Base-by-base conservation (phyloP, 768 basidiomycete genomes). In the Sporobolomyces pararoseus region DNA sequence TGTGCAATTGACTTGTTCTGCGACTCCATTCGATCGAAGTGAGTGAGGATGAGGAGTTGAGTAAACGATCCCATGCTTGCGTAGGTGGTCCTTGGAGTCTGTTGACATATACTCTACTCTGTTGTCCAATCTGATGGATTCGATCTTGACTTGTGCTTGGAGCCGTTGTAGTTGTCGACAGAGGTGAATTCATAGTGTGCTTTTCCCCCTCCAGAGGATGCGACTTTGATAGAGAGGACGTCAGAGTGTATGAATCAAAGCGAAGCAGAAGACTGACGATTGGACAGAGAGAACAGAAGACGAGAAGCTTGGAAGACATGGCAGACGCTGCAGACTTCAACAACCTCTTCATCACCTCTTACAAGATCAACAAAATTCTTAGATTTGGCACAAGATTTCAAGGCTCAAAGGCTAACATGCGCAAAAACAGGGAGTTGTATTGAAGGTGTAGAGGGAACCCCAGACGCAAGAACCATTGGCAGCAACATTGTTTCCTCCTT, bases 81-180 rank as follows among this genome's bases (percentile, higher is more conserved):
- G 32, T 21, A 59, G 46, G 54, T 21, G 39, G 39, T 39, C 47
- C 19, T 14, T 10, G 35, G 59, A 66, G 5, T 37, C 57, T n/a
- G 58, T 37, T 6, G 34, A 50, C 14, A 63, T 35, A 44, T 75
- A 80, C 70, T 81, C 76, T 0, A 75, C 72, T 12, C 79, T 76
- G 37, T 73, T 70, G 61, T 81, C 75, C 7, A 46, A 63, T 16
- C 68, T 66, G 4, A 80, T 63, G 29, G 37, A 35, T 46, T 80
- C 76, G 16, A 78, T 35, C 1, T 31, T 3, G 0, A 59, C 54
- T 0, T 58, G 47, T 0, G 65, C 53, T 21, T 78, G n/a, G 71
- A 75, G 76, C 0, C 49, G 55, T 16, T 72, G 71, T 73, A 35
- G 39, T 64, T 71, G 47, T 78, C 76, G 3, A 76, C 75, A 32